These are phyloP conservation scores for Cryoendolithus antarcticus DNA, from an alignment of 2,329 filamentous ascomycete genomes.

Conservation along the genomic window DNA sequence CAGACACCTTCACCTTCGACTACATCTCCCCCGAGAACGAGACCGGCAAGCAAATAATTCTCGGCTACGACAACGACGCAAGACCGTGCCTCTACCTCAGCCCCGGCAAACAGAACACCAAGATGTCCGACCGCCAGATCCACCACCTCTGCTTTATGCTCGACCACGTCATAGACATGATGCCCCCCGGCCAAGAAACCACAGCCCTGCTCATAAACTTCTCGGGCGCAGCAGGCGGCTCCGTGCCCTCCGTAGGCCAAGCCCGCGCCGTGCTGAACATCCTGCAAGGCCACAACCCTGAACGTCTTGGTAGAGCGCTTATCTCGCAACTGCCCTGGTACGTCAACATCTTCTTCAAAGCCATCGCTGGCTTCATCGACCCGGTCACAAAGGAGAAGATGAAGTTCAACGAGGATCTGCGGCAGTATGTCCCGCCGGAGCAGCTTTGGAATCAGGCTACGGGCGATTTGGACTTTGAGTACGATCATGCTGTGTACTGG, in stretches of 20 bases:
- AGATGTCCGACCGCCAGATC: slow-evolving; percentile 71
- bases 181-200: slow-evolving; percentile 77
- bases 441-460: slow-evolving; percentile 73
- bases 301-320: slow-evolving; percentile 75
- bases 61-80: slow-evolving; percentile 75
- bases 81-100: slow-evolving; percentile 86
- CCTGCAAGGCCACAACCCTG: slow-evolving; percentile 89
- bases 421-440: slow-evolving; percentile 62
- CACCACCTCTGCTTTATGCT: slow-evolving; percentile 95
- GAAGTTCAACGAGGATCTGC: slow-evolving; percentile 92
- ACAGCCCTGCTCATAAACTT: slow-evolving; percentile 85
- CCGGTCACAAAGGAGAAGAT: slow-evolving; percentile 87
- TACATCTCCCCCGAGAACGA: slow-evolving; percentile 90
- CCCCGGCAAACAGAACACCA: slow-evolving; percentile 85
- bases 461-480: slow-evolving; percentile 77
- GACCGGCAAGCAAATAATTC: slow-evolving; percentile 85
- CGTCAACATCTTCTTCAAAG: slow-evolving; percentile 87
- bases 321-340: slow-evolving; percentile 89
- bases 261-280: slow-evolving; percentile 76
- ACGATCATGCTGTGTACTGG: slow-evolving; percentile 85
- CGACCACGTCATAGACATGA: slow-evolving; percentile 76
- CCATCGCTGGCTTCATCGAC: slow-evolving; percentile 94
- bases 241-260: slow-evolving; percentile 64
- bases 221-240: slow-evolving; percentile 61
- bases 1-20: slow-evolving; percentile 66